Evolutionary conservation across 2,329 filamentous ascomycete genomes (phyloP), one percentile per base, ranked within the genome.

Genomic region (Penicillium nordicum): DNA sequence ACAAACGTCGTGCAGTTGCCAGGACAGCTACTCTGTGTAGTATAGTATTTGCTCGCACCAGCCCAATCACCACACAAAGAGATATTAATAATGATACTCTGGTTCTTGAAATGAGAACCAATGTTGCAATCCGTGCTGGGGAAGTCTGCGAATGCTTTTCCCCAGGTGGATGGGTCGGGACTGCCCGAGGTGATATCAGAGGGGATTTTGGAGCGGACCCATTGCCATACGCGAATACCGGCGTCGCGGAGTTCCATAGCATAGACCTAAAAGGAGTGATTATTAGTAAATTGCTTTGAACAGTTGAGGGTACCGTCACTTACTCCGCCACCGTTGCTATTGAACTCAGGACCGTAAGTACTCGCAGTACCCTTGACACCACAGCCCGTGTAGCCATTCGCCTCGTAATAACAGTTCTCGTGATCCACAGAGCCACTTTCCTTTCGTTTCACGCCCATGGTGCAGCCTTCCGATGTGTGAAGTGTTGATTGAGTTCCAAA

Each of bases 171-270:
- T 0, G 87, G 85, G 60, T 88, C 79, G 0, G 87, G 87, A 2
- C 69, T 67, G 48, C 68, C 76, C 49, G 75, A 72, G 58, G 67
- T 69, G 1, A 89, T 80, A 62, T 86, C 83, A 14, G 66, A 56
- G 2, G 84, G 84, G n/a, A 85, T 75, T 1, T 69, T 68, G 43
- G 65, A 66, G 43, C 82, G 75, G 0, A 69, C 69, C 61, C 85
- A 87, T 73, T 84, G 80, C 85, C 85, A 88, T 62, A 85, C 76
- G 32, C 85, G 80, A 62, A 88, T 87, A 2, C 85, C 85, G n/a
- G 79, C 83, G 34, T 77, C 67, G 29, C 85, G 80, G 72, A 83
- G 82, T 69, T 88, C 85, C 63, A 87, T 73, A n/a, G 84, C 84
- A 66, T 86, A 81, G 47, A 86, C 67, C 72, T 74, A n/a, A 27